These are phyloP conservation scores for Mimosa pudica DNA, from an alignment of 306 rosid genomes.

Conservation along the genomic window DNA sequence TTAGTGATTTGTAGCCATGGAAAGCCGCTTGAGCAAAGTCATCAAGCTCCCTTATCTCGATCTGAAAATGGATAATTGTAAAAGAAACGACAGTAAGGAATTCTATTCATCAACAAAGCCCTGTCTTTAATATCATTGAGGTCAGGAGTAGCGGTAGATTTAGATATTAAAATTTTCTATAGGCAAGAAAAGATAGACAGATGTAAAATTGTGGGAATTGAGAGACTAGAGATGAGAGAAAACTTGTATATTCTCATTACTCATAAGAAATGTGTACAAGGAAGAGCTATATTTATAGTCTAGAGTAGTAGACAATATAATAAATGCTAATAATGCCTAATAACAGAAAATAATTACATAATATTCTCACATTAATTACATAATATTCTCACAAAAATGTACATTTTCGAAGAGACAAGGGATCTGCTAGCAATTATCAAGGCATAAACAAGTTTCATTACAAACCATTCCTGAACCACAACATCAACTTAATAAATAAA, in stretches of 20 bases:
- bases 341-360: too few species aligned
- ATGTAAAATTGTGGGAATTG: too few species aligned
- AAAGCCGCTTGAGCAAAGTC: constrained; percentile 99
- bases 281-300: too few species aligned
- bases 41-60: constrained; percentile 86
- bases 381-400: too few species aligned
- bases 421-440: constrained; percentile 28
- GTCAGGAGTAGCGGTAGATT: constrained; percentile 17
- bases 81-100: constrained; percentile 34
- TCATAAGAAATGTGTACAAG: too few species aligned
- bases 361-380: too few species aligned
- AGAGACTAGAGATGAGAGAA: too few species aligned
- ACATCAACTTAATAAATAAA: neutral
- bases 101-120: constrained; percentile 24
- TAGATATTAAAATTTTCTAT: constrained; percentile 9
- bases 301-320: too few species aligned
- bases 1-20: constrained; percentile 80
- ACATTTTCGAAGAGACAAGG: constrained; percentile 10
- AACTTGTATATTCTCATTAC: too few species aligned
- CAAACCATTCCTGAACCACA: constrained; percentile 29
- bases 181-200: constrained; percentile 14
- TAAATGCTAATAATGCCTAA: too few species aligned
- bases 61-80: constrained; percentile 53
- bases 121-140: constrained; percentile 25
- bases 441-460: constrained; percentile 15